Conservation (phyloP, 352 stramenopile genomes). For the Phytopythium boreale region DNA sequence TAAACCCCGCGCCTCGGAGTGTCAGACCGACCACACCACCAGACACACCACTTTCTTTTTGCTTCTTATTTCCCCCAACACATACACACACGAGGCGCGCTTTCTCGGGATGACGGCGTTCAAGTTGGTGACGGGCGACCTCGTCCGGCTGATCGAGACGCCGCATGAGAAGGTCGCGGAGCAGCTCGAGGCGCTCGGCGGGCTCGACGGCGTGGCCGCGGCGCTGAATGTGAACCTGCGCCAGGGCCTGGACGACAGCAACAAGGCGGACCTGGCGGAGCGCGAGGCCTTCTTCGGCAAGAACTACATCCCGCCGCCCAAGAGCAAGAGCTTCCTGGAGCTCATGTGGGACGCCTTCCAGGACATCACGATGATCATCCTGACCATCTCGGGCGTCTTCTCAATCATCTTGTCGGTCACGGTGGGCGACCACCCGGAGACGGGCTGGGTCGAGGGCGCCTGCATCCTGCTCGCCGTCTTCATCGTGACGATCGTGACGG, state of each 20-base stretch:
- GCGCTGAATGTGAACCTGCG: constrained; percentile 39
- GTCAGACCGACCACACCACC: no score
- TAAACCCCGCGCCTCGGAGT: neutral
- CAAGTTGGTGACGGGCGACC: constrained; percentile 48
- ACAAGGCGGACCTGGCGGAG: constrained; percentile 25
- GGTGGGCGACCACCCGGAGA: constrained; percentile 48
- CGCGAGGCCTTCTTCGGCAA: constrained; percentile 53
- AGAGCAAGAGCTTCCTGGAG: constrained; percentile 55
- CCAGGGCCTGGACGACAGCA: constrained; percentile 45
- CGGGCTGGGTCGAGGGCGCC: constrained; percentile 84
- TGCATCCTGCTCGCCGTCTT: constrained; percentile 89
- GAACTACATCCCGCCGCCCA: constrained; percentile 60
- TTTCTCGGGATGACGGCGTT: constrained; percentile 18
- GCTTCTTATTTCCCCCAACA: no score
- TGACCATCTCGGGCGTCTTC: constrained; percentile 82
- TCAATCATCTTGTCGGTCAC: constrained; percentile 70
- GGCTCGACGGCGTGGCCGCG: constrained; percentile 43
- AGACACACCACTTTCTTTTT: no score
- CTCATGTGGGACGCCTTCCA: constrained; percentile 90
- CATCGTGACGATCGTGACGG: constrained; percentile 85
- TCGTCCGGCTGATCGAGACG: constrained; percentile 66
- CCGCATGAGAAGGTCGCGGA: constrained; percentile 50
- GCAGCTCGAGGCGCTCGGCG: constrained; percentile 36
- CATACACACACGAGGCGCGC: no score
- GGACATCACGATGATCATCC: constrained; percentile 88